Base-by-base conservation (phyloP, 345 rosid species). In the Eucalyptus sp. region DNA sequence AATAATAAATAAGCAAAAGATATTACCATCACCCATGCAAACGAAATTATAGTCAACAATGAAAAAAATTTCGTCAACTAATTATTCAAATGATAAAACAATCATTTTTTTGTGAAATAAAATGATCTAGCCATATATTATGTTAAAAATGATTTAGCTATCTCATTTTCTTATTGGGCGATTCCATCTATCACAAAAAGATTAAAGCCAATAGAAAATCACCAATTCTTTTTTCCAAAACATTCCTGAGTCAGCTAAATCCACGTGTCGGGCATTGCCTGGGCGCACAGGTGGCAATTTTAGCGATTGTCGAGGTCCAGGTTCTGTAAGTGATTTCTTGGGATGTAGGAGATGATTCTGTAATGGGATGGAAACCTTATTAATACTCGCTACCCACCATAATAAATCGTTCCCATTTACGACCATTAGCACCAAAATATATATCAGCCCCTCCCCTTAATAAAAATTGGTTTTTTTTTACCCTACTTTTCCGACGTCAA, bases 11-110 rank as follows among this genome's bases (percentile, higher is more conserved):
- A 5, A 5, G 22, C 8, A 22, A 76, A 37, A 20, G 3, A 68
- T 68, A 33, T 68, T 17, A 24, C 0, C 1, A 56, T 24, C 62
- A 24, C 13, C 13, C 6, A 24, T 24, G 2, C 1, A 56, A 56
- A 56, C 0, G 10, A 68, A 33, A 68, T 17, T 16, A 17, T 68
- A 68, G 7, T 68, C 5, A 37, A 68, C 1, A 10, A 68, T 33
- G 44, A 13, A 66, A 15, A 12, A 6, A 1, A 0, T n/a, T 66
- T 66, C 2, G 0, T 8, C 8, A 31, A 0, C 2, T 8, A 31
- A 60, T 62, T 18, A 18, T 71, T 76, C 3, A 41, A 76, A 0
- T 4, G 5, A 20, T 76, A 76, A 41, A 41, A 10, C 0, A 3
- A 76, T 37, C 3, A 10, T 31, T 68, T 68, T 68, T 68, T 31